Percentiles rank a stretch among this genome's conserved stretches.
Conservation (phyloP, 225 moss, liverwort and hornwort genomes). For the Asterella californica region DNA sequence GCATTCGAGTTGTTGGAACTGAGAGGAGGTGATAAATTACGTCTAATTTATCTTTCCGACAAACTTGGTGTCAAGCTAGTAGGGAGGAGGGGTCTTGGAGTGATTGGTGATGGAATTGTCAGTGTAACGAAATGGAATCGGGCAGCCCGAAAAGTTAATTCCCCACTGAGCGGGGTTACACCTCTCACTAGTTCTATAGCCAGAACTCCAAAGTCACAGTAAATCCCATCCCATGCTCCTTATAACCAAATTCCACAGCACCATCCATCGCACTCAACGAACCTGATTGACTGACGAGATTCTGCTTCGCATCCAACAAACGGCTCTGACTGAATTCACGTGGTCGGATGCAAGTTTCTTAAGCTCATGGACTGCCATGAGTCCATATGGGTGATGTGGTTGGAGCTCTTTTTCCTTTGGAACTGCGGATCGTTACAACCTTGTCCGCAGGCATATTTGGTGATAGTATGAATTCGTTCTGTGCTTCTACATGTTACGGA, state of each 20-base stretch:
- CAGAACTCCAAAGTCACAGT: constrained; percentile 35
- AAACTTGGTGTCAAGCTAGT: constrained; percentile 93
- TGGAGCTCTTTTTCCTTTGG: neutral
- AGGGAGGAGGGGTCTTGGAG: constrained; percentile 92
- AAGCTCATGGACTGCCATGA: neutral
- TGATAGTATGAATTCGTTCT: too few species aligned
- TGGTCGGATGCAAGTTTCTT: neutral
- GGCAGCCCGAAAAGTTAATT: constrained; percentile 53
- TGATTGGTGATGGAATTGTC: constrained; percentile 77
- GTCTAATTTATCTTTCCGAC: constrained; percentile 65
- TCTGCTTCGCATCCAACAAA: neutral
- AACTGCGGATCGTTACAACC: neutral
- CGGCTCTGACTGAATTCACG: neutral
- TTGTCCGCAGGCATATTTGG: too few species aligned
- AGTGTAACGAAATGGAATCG: constrained; percentile 73
- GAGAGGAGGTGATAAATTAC: constrained; percentile 75
- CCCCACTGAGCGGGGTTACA: constrained; percentile 17
- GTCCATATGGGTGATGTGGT: neutral
- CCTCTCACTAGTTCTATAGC: constrained; percentile 18
- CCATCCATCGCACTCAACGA: neutral
- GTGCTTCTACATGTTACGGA: too few species aligned
- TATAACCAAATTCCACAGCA: neutral
- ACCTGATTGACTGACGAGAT: neutral
- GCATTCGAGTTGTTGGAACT: constrained; percentile 87
- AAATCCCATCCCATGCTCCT: constrained; percentile 1